Percentiles rank a stretch among this genome's conserved stretches.
Conservation (phyloP, 2,329 filamentous ascomycete species). For the Coniochaeta ligniaria region DNA sequence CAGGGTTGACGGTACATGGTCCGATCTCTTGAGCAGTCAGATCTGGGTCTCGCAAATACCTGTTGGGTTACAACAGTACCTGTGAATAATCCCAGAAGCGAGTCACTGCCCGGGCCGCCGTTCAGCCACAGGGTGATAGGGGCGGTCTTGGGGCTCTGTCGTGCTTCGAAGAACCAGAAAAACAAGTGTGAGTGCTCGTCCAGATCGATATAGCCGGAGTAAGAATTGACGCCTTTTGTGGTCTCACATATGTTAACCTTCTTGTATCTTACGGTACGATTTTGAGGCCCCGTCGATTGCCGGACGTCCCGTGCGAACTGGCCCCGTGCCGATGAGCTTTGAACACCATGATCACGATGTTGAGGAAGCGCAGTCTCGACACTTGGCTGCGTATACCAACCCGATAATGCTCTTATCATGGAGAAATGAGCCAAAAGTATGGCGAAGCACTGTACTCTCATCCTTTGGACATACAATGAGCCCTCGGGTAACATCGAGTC, state of each 20-base stretch:
- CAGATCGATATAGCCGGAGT: conserved; percentile 51
- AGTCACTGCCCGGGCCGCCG: conserved; percentile 26
- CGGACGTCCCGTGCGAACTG: background rate
- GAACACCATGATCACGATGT: background rate
- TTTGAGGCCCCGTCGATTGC: background rate
- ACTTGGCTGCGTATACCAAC: too few relatives aligned
- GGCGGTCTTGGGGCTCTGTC: conserved; percentile 18
- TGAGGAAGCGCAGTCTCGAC: background rate
- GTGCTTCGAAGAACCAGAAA: conserved; percentile 58
- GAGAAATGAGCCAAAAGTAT: too few relatives aligned
- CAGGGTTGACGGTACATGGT: conserved; percentile 5
- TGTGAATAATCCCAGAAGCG: conserved; percentile 1
- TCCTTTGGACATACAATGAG: too few relatives aligned
- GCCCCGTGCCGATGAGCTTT: background rate
- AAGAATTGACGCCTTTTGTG: conserved; percentile 45
- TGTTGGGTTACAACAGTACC: background rate
- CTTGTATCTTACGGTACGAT: background rate
- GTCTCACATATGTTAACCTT: conserved; percentile 44
- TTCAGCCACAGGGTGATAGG: conserved; percentile 28
- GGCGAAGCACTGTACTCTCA: too few relatives aligned
- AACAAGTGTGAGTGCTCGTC: conserved; percentile 56
- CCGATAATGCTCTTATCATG: too few relatives aligned
- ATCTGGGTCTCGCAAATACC: background rate
- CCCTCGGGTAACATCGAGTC: too few relatives aligned
- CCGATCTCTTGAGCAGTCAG: conserved; percentile 2